Percentiles rank a stretch among this genome's conserved stretches.
phyloP scores from a whole-genome alignment of 805 yeast species.

The Metschnikowia matae region DNA sequence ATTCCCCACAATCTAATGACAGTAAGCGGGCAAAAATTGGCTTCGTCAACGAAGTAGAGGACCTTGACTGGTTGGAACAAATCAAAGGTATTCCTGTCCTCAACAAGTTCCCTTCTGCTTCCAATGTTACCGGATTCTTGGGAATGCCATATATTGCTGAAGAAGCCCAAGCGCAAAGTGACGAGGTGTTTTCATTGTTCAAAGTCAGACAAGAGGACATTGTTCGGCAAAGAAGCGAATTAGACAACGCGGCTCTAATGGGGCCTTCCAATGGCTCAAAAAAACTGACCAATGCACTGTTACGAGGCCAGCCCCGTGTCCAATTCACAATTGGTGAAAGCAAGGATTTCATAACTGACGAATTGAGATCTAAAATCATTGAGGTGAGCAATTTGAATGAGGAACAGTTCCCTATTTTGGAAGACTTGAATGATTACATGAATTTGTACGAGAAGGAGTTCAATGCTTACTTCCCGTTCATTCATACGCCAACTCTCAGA shows the following conservation, averaged over 20 bases:
- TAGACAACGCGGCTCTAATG: slow-evolving; percentile 3
- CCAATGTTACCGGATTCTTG: slow-evolving; percentile 57
- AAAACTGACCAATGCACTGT: neutral
- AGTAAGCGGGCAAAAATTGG: slow-evolving; percentile 9
- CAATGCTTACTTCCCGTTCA: slow-evolving; percentile 77
- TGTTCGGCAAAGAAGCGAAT: slow-evolving; percentile 41
- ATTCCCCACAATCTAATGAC: slow-evolving; percentile 2
- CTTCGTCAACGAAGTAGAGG: slow-evolving; percentile 16
- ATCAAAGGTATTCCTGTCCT: slow-evolving; percentile 66
- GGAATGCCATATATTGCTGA: slow-evolving; percentile 18
- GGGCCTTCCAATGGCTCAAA: neutral
- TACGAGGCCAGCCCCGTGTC: slow-evolving; percentile 11
- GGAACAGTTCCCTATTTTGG: slow-evolving; percentile 66
- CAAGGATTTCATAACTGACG: slow-evolving; percentile 41
- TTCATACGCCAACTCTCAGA: slow-evolving; percentile 63
- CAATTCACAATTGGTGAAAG: slow-evolving; percentile 19
- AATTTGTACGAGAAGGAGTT: slow-evolving; percentile 73
- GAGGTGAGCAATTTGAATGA: slow-evolving; percentile 48
- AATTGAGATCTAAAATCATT: slow-evolving; percentile 52
- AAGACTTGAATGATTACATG: slow-evolving; percentile 73
- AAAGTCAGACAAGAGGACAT: slow-evolving; percentile 64
- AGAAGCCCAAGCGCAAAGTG: slow-evolving; percentile 24
- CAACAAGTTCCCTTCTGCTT: slow-evolving; percentile 47
- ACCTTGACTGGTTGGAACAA: slow-evolving; percentile 65
- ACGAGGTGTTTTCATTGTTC: slow-evolving; percentile 58